Conservation (phyloP, 257 asterid species). For the Rehmannia glutinosa region DNA sequence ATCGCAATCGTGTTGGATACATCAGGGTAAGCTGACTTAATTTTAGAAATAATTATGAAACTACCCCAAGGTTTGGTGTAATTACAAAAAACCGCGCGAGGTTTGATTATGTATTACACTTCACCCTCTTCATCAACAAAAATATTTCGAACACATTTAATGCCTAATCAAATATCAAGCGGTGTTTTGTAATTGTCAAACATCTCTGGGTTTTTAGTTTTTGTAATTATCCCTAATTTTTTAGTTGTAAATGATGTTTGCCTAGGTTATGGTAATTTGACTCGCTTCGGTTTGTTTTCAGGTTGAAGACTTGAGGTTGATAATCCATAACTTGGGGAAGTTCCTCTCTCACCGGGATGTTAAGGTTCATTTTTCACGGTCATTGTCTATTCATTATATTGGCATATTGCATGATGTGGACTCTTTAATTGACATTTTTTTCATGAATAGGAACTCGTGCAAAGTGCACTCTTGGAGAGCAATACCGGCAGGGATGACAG, state of each 20-base stretch:
- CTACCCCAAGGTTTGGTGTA: too few relatives aligned
- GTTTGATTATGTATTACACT: too few relatives aligned
- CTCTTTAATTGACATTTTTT: neutral
- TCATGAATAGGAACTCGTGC: constrained; percentile 64
- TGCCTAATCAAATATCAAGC: too few relatives aligned
- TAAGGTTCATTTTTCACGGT: constrained; percentile 53
- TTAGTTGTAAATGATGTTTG: neutral
- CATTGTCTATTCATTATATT: neutral
- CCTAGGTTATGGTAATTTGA: neutral
- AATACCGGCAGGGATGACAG: constrained; percentile 76
- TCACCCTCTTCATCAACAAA: too few relatives aligned
- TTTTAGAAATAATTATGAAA: too few relatives aligned
- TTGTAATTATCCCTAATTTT: too few relatives aligned
- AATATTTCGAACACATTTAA: too few relatives aligned
- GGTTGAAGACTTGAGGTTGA: constrained; percentile 91
- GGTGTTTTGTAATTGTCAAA: too few relatives aligned
- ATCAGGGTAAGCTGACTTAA: constrained; percentile 53
- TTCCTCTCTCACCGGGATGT: constrained; percentile 84
- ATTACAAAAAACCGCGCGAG: too few relatives aligned
- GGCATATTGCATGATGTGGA: neutral
- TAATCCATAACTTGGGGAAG: constrained; percentile 81
- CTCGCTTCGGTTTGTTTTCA: constrained; percentile 25
- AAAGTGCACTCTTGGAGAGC: constrained; percentile 83
- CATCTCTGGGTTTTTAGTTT: too few relatives aligned
- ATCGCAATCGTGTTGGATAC: constrained; percentile 83